These are phyloP conservation scores for Fusarium poae DNA, from an alignment of 2,329 filamentous ascomycete genomes.

Conservation along the genomic window DNA sequence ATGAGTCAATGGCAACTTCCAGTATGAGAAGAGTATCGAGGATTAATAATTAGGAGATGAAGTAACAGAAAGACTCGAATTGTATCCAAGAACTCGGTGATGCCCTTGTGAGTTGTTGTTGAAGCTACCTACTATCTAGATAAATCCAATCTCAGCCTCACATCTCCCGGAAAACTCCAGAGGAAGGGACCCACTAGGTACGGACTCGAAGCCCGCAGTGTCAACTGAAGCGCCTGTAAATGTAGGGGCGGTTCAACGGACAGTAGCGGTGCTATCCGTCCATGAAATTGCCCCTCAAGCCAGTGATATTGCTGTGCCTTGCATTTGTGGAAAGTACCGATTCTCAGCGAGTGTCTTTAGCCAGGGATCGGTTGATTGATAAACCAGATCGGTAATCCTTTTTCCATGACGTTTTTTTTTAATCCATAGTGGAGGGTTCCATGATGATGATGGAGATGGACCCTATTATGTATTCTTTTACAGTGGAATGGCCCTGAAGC, in stretches of 20 bases:
- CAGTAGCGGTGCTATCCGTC: constrained; percentile 24
- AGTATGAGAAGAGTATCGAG: neutral
- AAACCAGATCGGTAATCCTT: constrained; percentile 3
- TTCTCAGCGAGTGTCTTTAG: constrained; percentile 2
- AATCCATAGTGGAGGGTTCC: constrained; percentile 11
- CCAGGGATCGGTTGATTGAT: constrained; percentile 19
- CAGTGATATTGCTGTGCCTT: constrained; percentile 28
- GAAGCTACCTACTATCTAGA: too few relatives aligned
- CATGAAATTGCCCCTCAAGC: neutral
- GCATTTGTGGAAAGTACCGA: constrained; percentile 24
- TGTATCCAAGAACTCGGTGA: constrained; percentile 6
- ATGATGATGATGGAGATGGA: neutral
- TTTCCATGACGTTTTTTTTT: constrained; percentile 29
- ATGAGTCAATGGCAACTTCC: constrained; percentile 2
- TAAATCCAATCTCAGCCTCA: constrained; percentile 45
- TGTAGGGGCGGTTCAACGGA: constrained; percentile 28
- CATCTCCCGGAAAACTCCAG: constrained; percentile 37
- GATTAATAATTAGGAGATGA: constrained; percentile 2
- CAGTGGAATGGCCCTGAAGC: constrained; percentile 8
- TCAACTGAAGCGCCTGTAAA: constrained; percentile 10
- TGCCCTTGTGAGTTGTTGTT: constrained; percentile 29
- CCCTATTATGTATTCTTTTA: neutral
- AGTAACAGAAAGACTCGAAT: neutral
- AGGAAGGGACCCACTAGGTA: neutral
- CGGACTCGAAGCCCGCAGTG: constrained; percentile 11